Evolutionary conservation across 306 rosid species (phyloP), one percentile per base, ranked within the genome.

Genomic region (Sicyos baderoa): DNA sequence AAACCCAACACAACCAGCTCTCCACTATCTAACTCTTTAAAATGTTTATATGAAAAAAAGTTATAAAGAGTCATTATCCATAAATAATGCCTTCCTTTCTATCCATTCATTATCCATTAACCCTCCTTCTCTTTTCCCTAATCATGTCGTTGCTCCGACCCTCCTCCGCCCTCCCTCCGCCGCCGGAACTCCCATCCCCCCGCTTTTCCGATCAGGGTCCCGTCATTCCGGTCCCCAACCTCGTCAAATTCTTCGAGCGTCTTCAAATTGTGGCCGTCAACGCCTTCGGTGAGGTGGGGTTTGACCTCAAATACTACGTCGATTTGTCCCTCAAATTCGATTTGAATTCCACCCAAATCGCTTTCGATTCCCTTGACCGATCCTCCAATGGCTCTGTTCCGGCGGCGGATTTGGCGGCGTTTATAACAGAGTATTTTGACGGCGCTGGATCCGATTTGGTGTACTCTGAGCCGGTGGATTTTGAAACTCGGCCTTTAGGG

Each of bases 231-330:
- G 83, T 95, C 2, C 78, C 56, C 52, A 84, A 86, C 22, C 81
- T 93, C 27, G 78, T 93, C 56, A 45, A 78, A 32, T 86, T 93
- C 51, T 87, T 93, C 37, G 76, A 93, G 69, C 80, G 63, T 0
- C 62, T 93, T 25, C 97, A 90, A 17, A 45, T 84, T 71, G 72
- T 84, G 0, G 94, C 97, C 0, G 78, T 81, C 55, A 3, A 44
- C 6, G 77, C 90, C 16, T 84, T 82, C 6, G 83, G 76, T 2
- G 51, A 63, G 16, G 22, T 83, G 15, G 27, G 76, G 12, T 88
- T 90, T 47, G 97, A 90, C 35, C 95, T 89, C 0, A 93, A 88
- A 60, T 72, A 83, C 69, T 93, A 93, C 74, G 88, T 93, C 2
- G 97, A 93, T 68, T 54, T 93, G 76, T 76, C 99, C 0, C 71